Conservation (phyloP, 257 asterid genomes). For the Scutellaria galericulata region DNA sequence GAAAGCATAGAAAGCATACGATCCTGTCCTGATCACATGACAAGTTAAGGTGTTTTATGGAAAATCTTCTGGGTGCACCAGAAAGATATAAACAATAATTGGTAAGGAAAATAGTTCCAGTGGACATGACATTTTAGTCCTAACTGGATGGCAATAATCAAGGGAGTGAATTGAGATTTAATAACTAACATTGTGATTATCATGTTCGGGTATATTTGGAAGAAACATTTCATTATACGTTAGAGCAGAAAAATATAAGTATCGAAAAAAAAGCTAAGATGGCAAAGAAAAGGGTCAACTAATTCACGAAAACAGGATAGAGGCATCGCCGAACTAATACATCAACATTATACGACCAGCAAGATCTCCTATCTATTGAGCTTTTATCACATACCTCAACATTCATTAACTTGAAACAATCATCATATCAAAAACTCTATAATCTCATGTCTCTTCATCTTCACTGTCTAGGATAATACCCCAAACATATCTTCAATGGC, state of each 20-base stretch:
- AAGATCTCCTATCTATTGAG: conserved; percentile 16
- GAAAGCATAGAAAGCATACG: conserved; percentile 64
- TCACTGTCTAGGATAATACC: not conserved
- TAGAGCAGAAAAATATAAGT: conserved; percentile 5
- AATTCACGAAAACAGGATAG: not conserved
- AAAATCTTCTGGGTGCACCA: conserved; percentile 32
- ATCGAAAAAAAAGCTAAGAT: not conserved
- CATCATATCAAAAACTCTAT: conserved; percentile 7
- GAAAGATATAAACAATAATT: conserved; percentile 7
- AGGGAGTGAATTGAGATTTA: conserved; percentile 21
- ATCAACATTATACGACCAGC: conserved; percentile 7
- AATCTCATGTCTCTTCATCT: not conserved
- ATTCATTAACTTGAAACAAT: conserved; percentile 5
- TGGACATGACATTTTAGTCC: conserved; percentile 22
- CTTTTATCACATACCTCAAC: not conserved
- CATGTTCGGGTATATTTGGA: conserved; percentile 14
- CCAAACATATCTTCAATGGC: not conserved
- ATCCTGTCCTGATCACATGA: conserved; percentile 73
- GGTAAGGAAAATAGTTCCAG: conserved; percentile 15
- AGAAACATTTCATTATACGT: conserved; percentile 5
- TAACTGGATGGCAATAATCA: conserved; percentile 13
- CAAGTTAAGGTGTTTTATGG: conserved; percentile 38
- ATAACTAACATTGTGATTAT: conserved; percentile 20
- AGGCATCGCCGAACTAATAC: not conserved
- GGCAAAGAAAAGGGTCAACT: conserved; percentile 3